These are phyloP conservation scores for Rubia occidens DNA, from an alignment of 305 asterid genomes.

Conservation along the genomic window DNA sequence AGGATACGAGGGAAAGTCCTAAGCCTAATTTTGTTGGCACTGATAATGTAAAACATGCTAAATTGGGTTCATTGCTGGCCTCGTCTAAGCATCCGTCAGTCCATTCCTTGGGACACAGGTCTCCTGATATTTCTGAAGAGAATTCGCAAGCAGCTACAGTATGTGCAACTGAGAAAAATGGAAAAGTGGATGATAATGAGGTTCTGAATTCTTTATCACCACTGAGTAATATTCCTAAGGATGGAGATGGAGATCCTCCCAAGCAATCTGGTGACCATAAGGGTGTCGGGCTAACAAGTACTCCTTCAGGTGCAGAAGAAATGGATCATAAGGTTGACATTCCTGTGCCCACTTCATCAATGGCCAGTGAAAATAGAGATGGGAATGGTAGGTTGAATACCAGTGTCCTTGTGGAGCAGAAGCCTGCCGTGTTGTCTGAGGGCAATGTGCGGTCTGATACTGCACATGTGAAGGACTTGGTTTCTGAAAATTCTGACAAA, in stretches of 20 bases:
- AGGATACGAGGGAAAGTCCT: constrained; percentile 12
- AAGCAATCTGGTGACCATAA: constrained; percentile 24
- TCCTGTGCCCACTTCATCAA: constrained; percentile 12
- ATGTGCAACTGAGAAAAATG: constrained; percentile 18
- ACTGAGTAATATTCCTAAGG: constrained; percentile 20
- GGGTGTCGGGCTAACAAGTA: constrained; percentile 19
- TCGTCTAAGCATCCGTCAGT: constrained; percentile 14
- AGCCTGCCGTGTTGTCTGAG: constrained; percentile 11
- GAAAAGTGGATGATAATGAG: constrained; percentile 27
- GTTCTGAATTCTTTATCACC: constrained; percentile 23
- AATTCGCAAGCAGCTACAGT: constrained; percentile 20
- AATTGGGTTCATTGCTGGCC: constrained; percentile 15
- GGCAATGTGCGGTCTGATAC: constrained; percentile 17
- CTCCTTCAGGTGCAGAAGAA: constrained; percentile 23
- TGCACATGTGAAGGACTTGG: constrained; percentile 11
- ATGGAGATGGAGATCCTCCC: constrained; percentile 24
- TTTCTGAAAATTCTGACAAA: constrained; percentile 15
- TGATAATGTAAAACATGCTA: constrained; percentile 25
- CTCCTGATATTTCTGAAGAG: constrained; percentile 21
- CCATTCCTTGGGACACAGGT: constrained; percentile 18
- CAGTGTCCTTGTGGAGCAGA: constrained; percentile 17
- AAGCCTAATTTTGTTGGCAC: constrained; percentile 17
- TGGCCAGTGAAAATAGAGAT: constrained; percentile 14
- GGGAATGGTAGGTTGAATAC: constrained; percentile 18
- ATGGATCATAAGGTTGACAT: constrained; percentile 21